A percentile compares a stretch with the other conserved stretches of the same genome.
Conservation (phyloP, 2,329 filamentous ascomycete species). For the Epichloe elymi region DNA sequence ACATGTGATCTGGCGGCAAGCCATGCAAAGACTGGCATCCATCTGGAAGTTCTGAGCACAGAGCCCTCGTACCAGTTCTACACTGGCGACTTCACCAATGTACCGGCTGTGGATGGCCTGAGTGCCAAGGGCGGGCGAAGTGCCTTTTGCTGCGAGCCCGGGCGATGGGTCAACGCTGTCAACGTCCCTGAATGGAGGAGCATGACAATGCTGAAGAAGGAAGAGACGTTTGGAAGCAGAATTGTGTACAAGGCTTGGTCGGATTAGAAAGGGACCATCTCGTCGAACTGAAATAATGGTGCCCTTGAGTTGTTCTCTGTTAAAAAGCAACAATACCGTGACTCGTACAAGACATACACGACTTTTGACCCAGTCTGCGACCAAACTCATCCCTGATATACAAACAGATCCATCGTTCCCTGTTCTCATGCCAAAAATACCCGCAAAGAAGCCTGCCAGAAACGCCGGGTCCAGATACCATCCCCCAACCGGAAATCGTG, state of each 20-base stretch:
- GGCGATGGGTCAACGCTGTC: conserved; percentile 76
- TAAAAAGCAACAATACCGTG: not conserved
- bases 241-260: conserved; percentile 82
- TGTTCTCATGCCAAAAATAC: not conserved
- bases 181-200: conserved; percentile 70
- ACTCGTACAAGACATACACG: not conserved
- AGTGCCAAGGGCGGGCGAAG: conserved; percentile 54
- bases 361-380: not conserved
- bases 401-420: not conserved
- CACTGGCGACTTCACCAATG: conserved; percentile 72
- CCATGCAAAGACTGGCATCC: conserved; percentile 61
- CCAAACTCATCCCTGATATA: not conserved
- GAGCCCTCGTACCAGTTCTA: conserved; percentile 98
- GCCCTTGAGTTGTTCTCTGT: not conserved
- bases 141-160: conserved; percentile 86
- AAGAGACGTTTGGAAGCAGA: conserved; percentile 66
- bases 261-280: conserved; percentile 26
- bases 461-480: not conserved
- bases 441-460: not conserved
- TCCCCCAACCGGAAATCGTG: not conserved
- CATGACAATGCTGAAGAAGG: conserved; percentile 73
- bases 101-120: conserved; percentile 50
- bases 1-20: conserved; percentile 55
- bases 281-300: not conserved
- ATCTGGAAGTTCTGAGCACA: conserved; percentile 79